These are phyloP conservation scores for Tolypocladium pustulatum DNA, from an alignment of 2,329 filamentous ascomycete genomes.

Conservation along the genomic window DNA sequence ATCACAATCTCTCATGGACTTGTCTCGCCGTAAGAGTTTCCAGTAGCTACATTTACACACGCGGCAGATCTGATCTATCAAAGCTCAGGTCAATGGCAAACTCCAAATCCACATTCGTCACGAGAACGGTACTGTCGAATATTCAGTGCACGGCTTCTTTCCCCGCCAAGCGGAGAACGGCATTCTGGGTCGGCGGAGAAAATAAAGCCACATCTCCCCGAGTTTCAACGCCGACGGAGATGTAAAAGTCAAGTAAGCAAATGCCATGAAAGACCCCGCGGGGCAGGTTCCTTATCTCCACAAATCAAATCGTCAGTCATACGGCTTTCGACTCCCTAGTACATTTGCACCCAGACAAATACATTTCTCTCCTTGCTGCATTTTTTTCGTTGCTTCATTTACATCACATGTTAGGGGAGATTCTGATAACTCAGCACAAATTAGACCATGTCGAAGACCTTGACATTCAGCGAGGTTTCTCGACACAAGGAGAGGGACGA, in stretches of 20 bases:
- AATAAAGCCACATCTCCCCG: not conserved
- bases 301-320: not conserved
- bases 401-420: not conserved
- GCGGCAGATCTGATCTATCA: not conserved
- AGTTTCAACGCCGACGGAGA: not conserved
- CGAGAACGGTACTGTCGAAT: not conserved
- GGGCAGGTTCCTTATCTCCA: not conserved
- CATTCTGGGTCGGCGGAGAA: not conserved
- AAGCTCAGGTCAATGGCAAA: not conserved
- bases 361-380: not conserved
- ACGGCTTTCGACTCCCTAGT: not conserved
- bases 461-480: not conserved
- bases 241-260: not conserved
- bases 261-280: not conserved
- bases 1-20: not conserved
- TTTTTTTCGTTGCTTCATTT: not conserved
- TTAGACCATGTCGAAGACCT: not conserved
- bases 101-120: not conserved
- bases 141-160: not conserved
- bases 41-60: too few species aligned
- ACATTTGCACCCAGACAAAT: not conserved
- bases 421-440: not conserved
- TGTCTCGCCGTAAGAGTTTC: not conserved
- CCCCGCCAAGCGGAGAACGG: not conserved
- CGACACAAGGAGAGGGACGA: not conserved